Base-by-base conservation (phyloP, 768 basidiomycete species). In the Leucocoprinus leucothites region DNA sequence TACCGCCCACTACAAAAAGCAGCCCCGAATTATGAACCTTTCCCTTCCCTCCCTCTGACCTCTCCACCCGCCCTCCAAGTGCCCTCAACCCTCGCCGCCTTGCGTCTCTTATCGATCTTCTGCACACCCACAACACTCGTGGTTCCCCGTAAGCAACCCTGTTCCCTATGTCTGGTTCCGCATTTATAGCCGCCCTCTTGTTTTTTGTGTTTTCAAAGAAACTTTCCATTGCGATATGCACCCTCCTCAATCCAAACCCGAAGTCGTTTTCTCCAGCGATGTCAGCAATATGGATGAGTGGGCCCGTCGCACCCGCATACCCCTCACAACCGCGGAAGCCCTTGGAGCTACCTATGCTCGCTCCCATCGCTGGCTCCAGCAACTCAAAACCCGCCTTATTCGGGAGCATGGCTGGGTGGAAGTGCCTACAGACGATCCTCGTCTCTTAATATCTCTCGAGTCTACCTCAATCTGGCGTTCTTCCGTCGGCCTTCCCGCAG, bases 241-340 rank as follows among this genome's bases (percentile, higher is more conserved):
- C 57, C 46, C 61, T 48, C 50, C 67, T 25, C 66, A 65, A 52
- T 56, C 67, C 47, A 71, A 71, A 54, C 67, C 77, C 16, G 81
- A 89, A 64, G 82, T 91, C 68, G 78, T 86, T 58, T 92, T 91
- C 67, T 89, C 87, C 60, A 85, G 83, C 68, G 85, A 89, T 64
- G 87, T 92, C 67, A 76, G 77, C 55, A 85, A 86, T 67, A 89
- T 93, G 85, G 87, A 91, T 70, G 84, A 79, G 57, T 93, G 90
- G 90, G 87, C 91, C 0, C 76, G 73, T 53, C 82, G 89, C 56
- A 91, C 90, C 0, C 78, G 82, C 66, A 90, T 93, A 48, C 88
- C 89, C 41, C 77, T 93, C 58, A 90, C 89, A 61, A 90, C 86
- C 51, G 90, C 88, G 48, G 90, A 91, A 61, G 87, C 89, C 26